These are phyloP conservation scores for Cladosporium sp. DNA, from an alignment of 2,329 filamentous ascomycete species.

Conservation along the genomic window DNA sequence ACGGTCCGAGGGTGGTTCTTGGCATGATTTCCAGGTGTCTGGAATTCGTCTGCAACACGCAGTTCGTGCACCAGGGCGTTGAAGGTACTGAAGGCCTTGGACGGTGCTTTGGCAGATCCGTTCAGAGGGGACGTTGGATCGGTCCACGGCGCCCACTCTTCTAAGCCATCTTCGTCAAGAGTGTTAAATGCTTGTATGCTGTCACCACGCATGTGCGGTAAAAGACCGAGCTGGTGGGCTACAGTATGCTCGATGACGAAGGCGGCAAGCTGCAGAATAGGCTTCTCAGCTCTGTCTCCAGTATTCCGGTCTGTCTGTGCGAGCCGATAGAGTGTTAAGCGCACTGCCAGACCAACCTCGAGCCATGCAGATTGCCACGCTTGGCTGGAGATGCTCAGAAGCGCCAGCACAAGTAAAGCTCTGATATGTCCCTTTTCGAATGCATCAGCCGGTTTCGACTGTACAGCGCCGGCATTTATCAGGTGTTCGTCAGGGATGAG, in stretches of 20 bases:
- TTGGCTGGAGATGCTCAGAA: conserved; percentile 59
- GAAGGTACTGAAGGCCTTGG: conserved; percentile 46
- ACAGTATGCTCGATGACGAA: conserved; percentile 60
- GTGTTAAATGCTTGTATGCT: conserved; percentile 46
- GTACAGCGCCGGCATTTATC: neutral
- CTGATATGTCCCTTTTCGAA: conserved; percentile 39
- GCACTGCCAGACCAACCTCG: conserved; percentile 60
- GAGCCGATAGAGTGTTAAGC: conserved; percentile 33
- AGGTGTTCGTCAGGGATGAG: conserved; percentile 3
- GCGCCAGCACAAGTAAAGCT: conserved; percentile 47
- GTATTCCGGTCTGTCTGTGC: conserved; percentile 7
- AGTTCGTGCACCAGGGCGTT: conserved; percentile 42
- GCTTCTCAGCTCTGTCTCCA: conserved; percentile 6
- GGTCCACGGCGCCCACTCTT: conserved; percentile 72
- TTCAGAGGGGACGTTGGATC: conserved; percentile 32
- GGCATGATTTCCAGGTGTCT: conserved; percentile 1
- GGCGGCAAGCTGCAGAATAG: conserved; percentile 49
- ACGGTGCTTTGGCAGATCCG: conserved; percentile 32
- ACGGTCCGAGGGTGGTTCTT: conserved; percentile 6
- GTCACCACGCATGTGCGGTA: conserved; percentile 47
- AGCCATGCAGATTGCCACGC: conserved; percentile 60
- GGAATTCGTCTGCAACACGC: conserved; percentile 9
- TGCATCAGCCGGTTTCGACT: conserved; percentile 6
- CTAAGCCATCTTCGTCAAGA: conserved; percentile 62
- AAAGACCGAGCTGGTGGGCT: conserved; percentile 48